Base-by-base conservation (phyloP, 805 yeast species). In the Cyberlindnera maritima region DNA sequence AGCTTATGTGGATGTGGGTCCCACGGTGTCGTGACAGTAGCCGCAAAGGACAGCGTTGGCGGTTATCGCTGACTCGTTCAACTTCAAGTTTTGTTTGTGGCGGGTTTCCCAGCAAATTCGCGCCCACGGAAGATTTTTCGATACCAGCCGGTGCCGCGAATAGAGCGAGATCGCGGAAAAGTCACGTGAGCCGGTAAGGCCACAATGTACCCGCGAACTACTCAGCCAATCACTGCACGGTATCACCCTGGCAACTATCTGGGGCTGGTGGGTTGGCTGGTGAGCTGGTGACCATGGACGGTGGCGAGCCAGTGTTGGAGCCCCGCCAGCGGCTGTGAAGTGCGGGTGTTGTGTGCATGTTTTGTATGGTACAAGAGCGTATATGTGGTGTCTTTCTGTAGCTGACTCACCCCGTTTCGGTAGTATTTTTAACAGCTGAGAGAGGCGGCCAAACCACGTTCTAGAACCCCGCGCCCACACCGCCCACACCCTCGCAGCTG, bases 201-300 rank as follows among this genome's bases (percentile, higher is more conserved):
- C 39, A 41, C 34, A 33, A 23, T 34, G 35, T 23, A 29, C 36
- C 36, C 46, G 46, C 49, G 46, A 46, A 26, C 12, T 20, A 17
- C 12, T 19, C 48, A 44, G 31, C 52, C 52, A 48, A 48, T 48
- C 52, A 48, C 23, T 44, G 50, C 34, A 26, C 40, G 44, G 39
- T 20, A 43, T 48, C 52, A 41, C 52, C 47, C 37, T 46, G 52
- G 52, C 52, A 48, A 48, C 52, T 44, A 48, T 48, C 52, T 29
- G 15, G 40, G 36, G 31, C 38, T 26, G 39, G 36, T 20, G 20
- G 13, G 20, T 23, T 25, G 25, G 15, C 8, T 14, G 25, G 25
- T 9, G 6, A 14, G 37, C 25, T 35, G 37, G 15, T 9, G 25
- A 21, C 8, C n/a, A n/a, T n/a, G n/a, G n/a, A n/a, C n/a, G n/a